Base-by-base conservation (phyloP, 495 filamentous ascomycete genomes). In the Cenococcum geophilum region DNA sequence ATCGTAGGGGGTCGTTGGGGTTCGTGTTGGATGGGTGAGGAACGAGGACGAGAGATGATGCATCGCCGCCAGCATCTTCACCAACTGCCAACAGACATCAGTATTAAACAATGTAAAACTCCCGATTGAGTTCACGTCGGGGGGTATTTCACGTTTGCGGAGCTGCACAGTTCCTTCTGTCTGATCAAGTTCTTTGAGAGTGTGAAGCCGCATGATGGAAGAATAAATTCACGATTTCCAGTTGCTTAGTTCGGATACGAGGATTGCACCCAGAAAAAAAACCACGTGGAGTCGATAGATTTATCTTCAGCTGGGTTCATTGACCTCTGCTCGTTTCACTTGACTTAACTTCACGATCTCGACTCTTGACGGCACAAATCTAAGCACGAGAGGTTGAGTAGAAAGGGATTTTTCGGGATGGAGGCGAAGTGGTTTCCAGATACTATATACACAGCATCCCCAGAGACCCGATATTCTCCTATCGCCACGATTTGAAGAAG, bases 81-180 rank as follows among this genome's bases (percentile, higher is more conserved):
- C 59, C 59, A 18, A 43, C 27, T 18, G 23, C 53, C 47, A 61
- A 53, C 42, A 25, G 5, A 37, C 52, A 14, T 16, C 18, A 54
- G 40, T 14, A 18, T 45, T 10, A 45, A 16, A 45, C 12, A 45
- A 45, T 14, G 40, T 14, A 45, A 14, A 10, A 4, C 18, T 52
- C 23, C 20, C 16, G 34, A 25, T 43, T 9, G 34, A 36, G 23
- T 49, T 22, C 18, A 23, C n/a, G 55, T 16, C 16, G 10, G 14
- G 37, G 22, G 18, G 0, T 42, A 18, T 40, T 40, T 23, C 57
- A 62, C 62, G 18, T 25, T 63, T 23, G 32, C 69, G 69, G 12
- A 73, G 60, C 49, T 71, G 69, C 6, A 73, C 70, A n/a, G 70
- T 73, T 22, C 70, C 72, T 50, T 74, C 72, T 0, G 70, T 63